Evolutionary conservation across 495 filamentous ascomycete genomes (phyloP).

Genomic region (Xylaria venustula): DNA sequence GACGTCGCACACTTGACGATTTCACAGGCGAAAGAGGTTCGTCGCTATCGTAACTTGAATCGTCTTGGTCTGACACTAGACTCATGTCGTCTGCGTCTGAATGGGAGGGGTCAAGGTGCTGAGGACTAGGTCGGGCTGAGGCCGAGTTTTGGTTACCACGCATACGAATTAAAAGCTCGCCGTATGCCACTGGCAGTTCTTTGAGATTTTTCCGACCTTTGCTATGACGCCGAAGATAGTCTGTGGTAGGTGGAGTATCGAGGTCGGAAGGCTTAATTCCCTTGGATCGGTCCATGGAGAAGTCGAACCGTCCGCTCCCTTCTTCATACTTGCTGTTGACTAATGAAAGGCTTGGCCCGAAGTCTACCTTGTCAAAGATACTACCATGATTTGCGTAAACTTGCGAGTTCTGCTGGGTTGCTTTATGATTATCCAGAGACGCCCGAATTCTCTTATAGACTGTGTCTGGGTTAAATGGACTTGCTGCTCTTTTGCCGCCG

Average conservation of each 20-base stretch:
- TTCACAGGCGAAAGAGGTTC: conserved; percentile 45
- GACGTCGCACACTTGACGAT: conserved; percentile 32
- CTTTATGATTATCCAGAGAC: conserved; percentile 29
- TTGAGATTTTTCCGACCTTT: conserved; percentile 37
- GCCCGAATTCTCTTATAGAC: conserved; percentile 52
- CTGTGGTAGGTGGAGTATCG: conserved; percentile 37
- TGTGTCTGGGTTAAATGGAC: conserved; percentile 51
- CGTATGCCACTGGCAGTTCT: conserved; percentile 35
- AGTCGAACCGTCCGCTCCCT: conserved; percentile 47
- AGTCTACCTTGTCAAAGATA: conserved; percentile 49
- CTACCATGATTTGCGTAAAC: conserved; percentile 28
- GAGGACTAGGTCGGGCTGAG: conserved; percentile 25
- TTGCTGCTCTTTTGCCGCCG: conserved; percentile 39
- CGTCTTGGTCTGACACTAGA: conserved; percentile 49
- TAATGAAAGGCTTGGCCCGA: conserved; percentile 46
- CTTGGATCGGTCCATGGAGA: conserved; percentile 27
- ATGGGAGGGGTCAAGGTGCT: conserved; percentile 32
- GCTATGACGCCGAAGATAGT: conserved; percentile 36
- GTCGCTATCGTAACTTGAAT: conserved; percentile 43
- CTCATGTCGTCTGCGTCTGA: conserved; percentile 49
- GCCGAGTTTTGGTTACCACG: conserved; percentile 22
- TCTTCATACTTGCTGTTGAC: conserved; percentile 53
- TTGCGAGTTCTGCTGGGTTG: conserved; percentile 21
- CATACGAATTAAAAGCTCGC: conserved; percentile 33
- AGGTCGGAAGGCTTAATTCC: conserved; percentile 11